Evolutionary conservation across 768 basidiomycete species (phyloP), one percentile per base, ranked within the genome.

Genomic region (Punctularia strigosozonata): DNA sequence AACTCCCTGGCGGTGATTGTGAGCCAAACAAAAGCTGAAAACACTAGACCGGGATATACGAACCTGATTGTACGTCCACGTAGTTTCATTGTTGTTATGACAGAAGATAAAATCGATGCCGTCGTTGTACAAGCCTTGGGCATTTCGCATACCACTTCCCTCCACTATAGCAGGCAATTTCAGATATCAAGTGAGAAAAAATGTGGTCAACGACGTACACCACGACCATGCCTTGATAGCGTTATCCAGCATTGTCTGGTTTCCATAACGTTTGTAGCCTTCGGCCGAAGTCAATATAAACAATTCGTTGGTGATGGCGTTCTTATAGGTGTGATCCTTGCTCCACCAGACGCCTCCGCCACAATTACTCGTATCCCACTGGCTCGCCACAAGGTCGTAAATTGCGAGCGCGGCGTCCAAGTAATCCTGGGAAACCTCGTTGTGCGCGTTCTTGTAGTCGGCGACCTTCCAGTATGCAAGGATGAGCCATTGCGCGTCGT

Each of bases 221-320:
- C 26, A 15, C 8, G 26, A 8, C 8, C 26, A n/a, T n/a, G n/a
- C 26, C 26, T 28, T 28, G 26, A 8, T 28, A 8, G 26, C 26
- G 26, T 28, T 28, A n/a, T 28, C 26, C 8, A 28, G 26, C 8
- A 8, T 8, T n/a, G 26, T 28, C 26, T 28, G 26, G 26, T 28
- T 28, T 14, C n/a, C 21, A 18, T 23, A 30, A 12, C 43, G 22
- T 17, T 36, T 15, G 34, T 36, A 44, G 4, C 39, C 39, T 6
- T 14, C 20, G 4, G 43, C 43, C 12, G 39, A 41, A 22, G 38
- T 40, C 6, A 43, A 37, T 4, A 41, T 25, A 20, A 35, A 44
- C 7, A 44, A 34, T 28, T 44, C 24, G 25, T 44, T 44, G 8
- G 43, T 44, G 39, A 44, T 37, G 8, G 43, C 43, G 23, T 44